Base-by-base conservation (phyloP, 2,329 filamentous ascomycete genomes). In the Mycosphaerella arachidis region DNA sequence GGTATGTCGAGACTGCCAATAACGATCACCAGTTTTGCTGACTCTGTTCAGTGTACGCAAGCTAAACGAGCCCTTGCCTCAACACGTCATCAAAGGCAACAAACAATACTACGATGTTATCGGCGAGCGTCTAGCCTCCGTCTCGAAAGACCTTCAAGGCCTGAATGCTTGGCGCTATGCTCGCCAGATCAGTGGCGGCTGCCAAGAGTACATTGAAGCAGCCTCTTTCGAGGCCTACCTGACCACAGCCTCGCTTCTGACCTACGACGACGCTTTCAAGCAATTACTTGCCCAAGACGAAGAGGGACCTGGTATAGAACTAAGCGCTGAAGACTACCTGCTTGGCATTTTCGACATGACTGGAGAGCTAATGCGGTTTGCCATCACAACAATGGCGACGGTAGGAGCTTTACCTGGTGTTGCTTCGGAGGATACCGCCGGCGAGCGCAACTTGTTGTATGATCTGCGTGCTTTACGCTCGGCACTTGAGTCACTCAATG, bases 361-460 rank as follows among this genome's bases (percentile, higher is more conserved):
- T 1, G 94, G 94, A 43, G 94, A 99, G 78, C 82, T 97, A 79
- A 99, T 99, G 94, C 85, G 92, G 31, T 97, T 97, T 75, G 92
- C 91, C 0, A 94, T 96, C 54, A 92, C 92, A 6, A 86, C 87
- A 29, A 89, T 96, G 73, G 92, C 92, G 0, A 89, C 92, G 5
- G 87, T 80, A 7, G 89, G 88, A 13, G 77, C 77, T 46, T 73
- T 83, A 24, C 78, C 79, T n/a, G 74, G 81, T 63, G 80, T 78
- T 29, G 45, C 58, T 24, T 43, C 50, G 24, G 29, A 33, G 6
- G 7, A 16, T 43, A 43, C 40, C 16, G 6, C 35, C 12, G 18
- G 24, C 29, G 12, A 65, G 20, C 86, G 86, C 6, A 82, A 78
- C n/a, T 89, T 97, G 48, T 79, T 97, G 53, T 81, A 84, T 8